These are phyloP conservation scores for Fagopyrum tataricum DNA, from an alignment of 148 eudicot species.

Conservation along the genomic window DNA sequence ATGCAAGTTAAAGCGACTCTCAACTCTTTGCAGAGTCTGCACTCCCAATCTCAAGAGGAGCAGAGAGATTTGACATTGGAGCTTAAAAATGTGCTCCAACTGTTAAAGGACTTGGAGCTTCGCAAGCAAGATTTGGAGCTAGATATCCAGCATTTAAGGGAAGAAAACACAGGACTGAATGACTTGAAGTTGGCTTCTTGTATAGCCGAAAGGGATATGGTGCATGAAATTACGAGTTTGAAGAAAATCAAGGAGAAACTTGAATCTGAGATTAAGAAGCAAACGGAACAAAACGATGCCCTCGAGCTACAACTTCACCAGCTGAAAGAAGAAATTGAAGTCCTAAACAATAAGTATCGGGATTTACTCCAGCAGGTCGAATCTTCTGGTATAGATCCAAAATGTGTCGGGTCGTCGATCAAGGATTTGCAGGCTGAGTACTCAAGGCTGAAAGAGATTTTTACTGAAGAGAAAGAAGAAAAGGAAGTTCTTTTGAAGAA, in stretches of 20 bases:
- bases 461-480: slow-evolving; percentile 40
- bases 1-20: slow-evolving; percentile 65
- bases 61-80: slow-evolving; percentile 66
- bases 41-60: slow-evolving; percentile 68
- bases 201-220: slow-evolving; percentile 39
- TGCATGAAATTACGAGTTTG: slow-evolving; percentile 42
- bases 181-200: slow-evolving; percentile 38
- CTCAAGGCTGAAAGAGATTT: slow-evolving; percentile 46
- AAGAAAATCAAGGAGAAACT: slow-evolving; percentile 66
- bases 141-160: slow-evolving; percentile 42
- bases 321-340: slow-evolving; percentile 61
- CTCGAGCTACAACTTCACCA: slow-evolving; percentile 49
- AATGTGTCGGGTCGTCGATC: slow-evolving; percentile 38
- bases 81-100: slow-evolving; percentile 56
- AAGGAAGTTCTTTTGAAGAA: slow-evolving; percentile 44
- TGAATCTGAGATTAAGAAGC: slow-evolving; percentile 57
- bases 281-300: slow-evolving; percentile 38
- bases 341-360: slow-evolving; percentile 44
- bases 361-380: slow-evolving; percentile 51
- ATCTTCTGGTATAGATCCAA: slow-evolving; percentile 57
- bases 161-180: slow-evolving; percentile 54
- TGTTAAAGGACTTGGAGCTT: slow-evolving; percentile 55
- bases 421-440: slow-evolving; percentile 59
- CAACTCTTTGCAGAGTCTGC: slow-evolving; percentile 44
- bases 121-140: slow-evolving; percentile 54